Base-by-base conservation (phyloP, 2,329 filamentous ascomycete genomes). In the Aspergillus sclerotialis region DNA sequence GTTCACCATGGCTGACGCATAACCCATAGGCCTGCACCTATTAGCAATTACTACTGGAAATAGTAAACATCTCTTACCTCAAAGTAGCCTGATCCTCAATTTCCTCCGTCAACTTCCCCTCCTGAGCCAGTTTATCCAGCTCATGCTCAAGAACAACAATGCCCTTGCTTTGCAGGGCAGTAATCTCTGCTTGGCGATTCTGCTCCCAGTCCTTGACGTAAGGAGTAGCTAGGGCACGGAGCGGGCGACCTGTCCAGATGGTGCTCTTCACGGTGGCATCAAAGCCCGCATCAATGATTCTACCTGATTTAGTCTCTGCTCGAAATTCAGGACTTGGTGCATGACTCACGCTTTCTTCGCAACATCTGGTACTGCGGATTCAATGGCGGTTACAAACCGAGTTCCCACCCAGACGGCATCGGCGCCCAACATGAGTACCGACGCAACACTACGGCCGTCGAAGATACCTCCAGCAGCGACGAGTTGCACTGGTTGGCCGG, bases 21-120 rank as follows among this genome's bases (percentile, higher is more conserved):
- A 37, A 21, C 35, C 35, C 35, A 37, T 37, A 4, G 35, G 30
- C 18, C 35, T 37, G 24, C 3, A 7, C 4, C 4, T 17, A 27
- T 28, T 5, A 28, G 26, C 26, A 5, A 5, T 12, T 11, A 7
- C 13, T 13, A 14, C 8, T 13, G 9, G 23, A n/a, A 28, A 4
- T 2, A 11, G 26, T 2, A 5, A 13, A 28, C 10, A 14, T 28
- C 21, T 11, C 26, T 28, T 14, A 28, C 26, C 26, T 28, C 5
- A 28, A 13, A 14, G 26, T 12, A 8, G 26, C 10, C 13, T 28
- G 26, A 13, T 28, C 26, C 16, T 31, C 29, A 12, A 21, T 31
- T 11, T 31, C 16, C 10, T 31, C 29, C 5, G 18, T 32, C 30
- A 32, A 16, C 9, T 32, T 24, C 2, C 15, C 13, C 13, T 32